phyloP scores from a whole-genome alignment of 495 filamentous ascomycete species.

The Daldinia childiae region DNA sequence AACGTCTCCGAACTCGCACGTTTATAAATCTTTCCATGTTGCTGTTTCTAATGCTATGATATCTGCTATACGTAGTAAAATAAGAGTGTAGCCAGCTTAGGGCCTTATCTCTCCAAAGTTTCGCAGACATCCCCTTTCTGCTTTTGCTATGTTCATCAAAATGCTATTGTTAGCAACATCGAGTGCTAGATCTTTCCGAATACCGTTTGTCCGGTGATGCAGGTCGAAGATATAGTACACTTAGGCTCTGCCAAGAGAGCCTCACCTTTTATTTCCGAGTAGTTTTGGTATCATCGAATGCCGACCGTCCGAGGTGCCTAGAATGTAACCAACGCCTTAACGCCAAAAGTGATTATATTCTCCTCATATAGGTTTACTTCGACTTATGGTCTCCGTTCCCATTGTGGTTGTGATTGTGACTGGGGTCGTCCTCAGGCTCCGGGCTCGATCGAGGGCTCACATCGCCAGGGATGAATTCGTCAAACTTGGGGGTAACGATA shows the following conservation, averaged over 20 bases:
- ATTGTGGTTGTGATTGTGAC: constrained; percentile 56
- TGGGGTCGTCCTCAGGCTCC: constrained; percentile 70
- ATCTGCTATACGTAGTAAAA: neutral
- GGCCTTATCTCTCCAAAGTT: neutral
- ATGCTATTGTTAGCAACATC: constrained; percentile 9
- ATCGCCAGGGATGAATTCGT: constrained; percentile 81
- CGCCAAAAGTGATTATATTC: constrained; percentile 30
- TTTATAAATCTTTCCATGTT: neutral
- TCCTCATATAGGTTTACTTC: constrained; percentile 34
- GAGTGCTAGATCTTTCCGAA: constrained; percentile 11
- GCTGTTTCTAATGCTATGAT: neutral
- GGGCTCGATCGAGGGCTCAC: constrained; percentile 69
- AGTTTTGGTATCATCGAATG: constrained; percentile 39
- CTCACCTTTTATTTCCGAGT: constrained; percentile 12
- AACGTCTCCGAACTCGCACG: constrained; percentile 24
- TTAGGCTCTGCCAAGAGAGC: constrained; percentile 26
- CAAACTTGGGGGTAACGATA: constrained; percentile 63
- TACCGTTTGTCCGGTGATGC: constrained; percentile 12
- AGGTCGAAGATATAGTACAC: constrained; percentile 36
- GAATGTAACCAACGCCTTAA: constrained; percentile 41
- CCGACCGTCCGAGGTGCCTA: constrained; percentile 22
- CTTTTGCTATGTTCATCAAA: constrained; percentile 4
- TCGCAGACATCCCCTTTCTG: neutral
- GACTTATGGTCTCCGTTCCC: constrained; percentile 45
- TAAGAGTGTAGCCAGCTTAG: neutral